These are phyloP conservation scores for Penium margaritaceum DNA, from an alignment of 139 green algal species.

Conservation along the genomic window DNA sequence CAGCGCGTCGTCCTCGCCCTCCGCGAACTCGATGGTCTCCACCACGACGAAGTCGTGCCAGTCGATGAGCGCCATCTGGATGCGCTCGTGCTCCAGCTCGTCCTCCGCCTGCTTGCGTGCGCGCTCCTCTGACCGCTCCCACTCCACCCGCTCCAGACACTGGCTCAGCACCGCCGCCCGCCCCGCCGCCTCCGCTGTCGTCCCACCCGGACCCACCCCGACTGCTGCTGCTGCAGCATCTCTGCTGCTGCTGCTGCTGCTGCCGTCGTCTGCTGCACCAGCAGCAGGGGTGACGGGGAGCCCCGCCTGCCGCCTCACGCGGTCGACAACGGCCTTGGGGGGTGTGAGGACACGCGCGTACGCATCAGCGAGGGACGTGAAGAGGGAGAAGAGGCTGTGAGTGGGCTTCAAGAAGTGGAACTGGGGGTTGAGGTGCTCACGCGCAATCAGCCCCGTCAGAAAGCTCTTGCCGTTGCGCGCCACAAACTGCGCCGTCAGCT, in stretches of 20 bases:
- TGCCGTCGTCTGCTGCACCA: too few species aligned
- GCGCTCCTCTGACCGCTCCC: constrained; percentile 63
- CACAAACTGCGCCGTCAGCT: constrained; percentile 90
- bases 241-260: too few species aligned
- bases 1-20: constrained; percentile 79
- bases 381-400: constrained; percentile 86
- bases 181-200: too few species aligned
- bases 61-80: constrained; percentile 80
- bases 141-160: constrained; percentile 79
- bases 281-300: too few species aligned
- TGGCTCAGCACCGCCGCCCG: constrained; percentile 65
- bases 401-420: constrained; percentile 96
- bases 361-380: constrained; percentile 80
- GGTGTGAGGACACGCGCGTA: constrained; percentile 90
- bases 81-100: constrained; percentile 73
- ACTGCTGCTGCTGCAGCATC: too few species aligned
- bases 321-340: constrained; percentile 61
- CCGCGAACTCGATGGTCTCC: constrained; percentile 86
- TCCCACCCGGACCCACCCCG: too few species aligned
- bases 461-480: constrained; percentile 82
- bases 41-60: constrained; percentile 97
- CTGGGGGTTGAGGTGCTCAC: constrained; percentile 71
- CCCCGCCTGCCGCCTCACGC: constrained; percentile 59
- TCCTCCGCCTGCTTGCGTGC: constrained; percentile 68
- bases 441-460: constrained; percentile 62